Base-by-base conservation (phyloP, 129 eudicot genomes). In the Deinandra increscens region DNA sequence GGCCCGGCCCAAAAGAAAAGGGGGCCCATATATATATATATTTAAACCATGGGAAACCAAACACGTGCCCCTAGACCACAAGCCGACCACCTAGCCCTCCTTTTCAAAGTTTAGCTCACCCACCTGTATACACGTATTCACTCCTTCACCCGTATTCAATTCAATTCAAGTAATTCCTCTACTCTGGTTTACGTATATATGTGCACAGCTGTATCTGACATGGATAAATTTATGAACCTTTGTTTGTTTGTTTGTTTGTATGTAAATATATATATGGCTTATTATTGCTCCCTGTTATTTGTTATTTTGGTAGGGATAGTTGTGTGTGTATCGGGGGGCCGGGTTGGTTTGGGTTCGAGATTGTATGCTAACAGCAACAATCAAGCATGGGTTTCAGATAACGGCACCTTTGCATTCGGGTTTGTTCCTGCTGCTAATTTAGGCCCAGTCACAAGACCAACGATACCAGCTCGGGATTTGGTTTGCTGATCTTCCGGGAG, bases 361-460 rank as follows among this genome's bases (percentile, higher is more conserved):
- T 70, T 93, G 68, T 61, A 75, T 10, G 99, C 99, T 18, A 77
- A 75, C 17, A 83, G 80, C 15, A 71, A n/a, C n/a, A n/a, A 87
- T 18, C 77, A 73, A 60, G 80, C 87, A 37, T 93, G 99, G 99
- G 79, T 80, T 44, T 93, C 99, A 0, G 80, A 74, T 14, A 93
- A 93, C 48, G 84, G 88, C 14, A 89, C 99, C 19, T 93, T 93
- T 74, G 99, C 97, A 10, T 85, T 93, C 29, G 99, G 99, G 64
- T 93, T 93, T 75, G 79, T 71, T 55, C 87, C 84, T 0, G 37
- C 77, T 66, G n/a, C n/a, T n/a, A n/a, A n/a, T n/a, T 54, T 58
- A 55, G 79, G 66, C 18, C 11, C 3, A 1, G n/a, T 69, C 75
- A 15, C 19, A 66, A 36, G 79, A 67, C 4, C 77, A 80, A 49